These are phyloP conservation scores for Chlorella sp. DNA, from an alignment of 139 green algal genomes.

Conservation along the genomic window DNA sequence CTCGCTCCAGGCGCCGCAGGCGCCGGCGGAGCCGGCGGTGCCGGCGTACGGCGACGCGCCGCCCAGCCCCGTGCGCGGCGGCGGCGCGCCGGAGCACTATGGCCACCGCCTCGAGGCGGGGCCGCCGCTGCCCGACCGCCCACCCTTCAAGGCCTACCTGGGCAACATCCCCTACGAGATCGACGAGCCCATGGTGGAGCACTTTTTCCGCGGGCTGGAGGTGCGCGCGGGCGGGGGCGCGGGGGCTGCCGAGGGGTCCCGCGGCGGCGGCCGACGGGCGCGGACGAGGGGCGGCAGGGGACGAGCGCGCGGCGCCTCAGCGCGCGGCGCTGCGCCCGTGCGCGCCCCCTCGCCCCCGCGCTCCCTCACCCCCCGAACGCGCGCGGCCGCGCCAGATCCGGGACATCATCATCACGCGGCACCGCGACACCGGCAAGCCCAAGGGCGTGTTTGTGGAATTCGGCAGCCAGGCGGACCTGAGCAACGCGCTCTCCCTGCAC, in stretches of 20 bases:
- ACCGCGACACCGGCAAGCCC: constrained; percentile 49
- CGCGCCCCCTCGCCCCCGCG: too few species aligned
- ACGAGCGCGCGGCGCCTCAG: too few species aligned
- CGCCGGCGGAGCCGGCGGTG: background rate
- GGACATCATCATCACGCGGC: constrained; percentile 48
- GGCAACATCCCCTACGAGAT: constrained; percentile 55
- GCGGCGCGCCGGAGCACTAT: background rate
- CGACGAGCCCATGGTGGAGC: constrained; percentile 23
- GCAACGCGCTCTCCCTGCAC: constrained; percentile 18
- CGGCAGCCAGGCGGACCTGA: constrained; percentile 24
- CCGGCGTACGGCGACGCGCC: background rate
- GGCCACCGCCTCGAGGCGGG: background rate
- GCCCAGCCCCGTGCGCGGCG: too few species aligned
- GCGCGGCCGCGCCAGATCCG: constrained; percentile 30
- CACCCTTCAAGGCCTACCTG: constrained; percentile 56
- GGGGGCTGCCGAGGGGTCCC: too few species aligned
- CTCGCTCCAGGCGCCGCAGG: constrained; percentile 10
- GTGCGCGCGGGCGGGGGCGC: constrained; percentile 1
- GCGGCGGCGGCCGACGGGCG: too few species aligned
- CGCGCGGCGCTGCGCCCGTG: too few species aligned
- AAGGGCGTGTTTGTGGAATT: constrained; percentile 64
- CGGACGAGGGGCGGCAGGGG: too few species aligned
- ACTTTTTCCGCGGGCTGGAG: constrained; percentile 28
- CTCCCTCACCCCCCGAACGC: too few species aligned
- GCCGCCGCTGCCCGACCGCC: constrained; percentile 33